These are phyloP conservation scores for Starmerella vaccinii DNA, from an alignment of 805 yeast species.

Conservation along the genomic window DNA sequence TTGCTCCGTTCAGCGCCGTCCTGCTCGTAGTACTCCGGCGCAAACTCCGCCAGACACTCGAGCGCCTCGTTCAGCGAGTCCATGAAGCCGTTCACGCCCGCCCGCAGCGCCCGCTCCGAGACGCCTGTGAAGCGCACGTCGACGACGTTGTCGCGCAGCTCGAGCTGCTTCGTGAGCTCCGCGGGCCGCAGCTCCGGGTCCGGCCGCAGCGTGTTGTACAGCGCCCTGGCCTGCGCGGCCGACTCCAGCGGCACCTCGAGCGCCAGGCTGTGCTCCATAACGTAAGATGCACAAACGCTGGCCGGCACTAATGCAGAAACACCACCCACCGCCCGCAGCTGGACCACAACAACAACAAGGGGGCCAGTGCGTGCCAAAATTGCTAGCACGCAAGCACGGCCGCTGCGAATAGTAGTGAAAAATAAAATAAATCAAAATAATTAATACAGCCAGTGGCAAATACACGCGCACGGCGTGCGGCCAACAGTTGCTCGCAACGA, in stretches of 20 bases:
- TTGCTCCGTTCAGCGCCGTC: not conserved
- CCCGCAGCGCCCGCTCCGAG: conserved; percentile 65
- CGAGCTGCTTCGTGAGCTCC: conserved; percentile 47
- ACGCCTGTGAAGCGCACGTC: conserved; percentile 21
- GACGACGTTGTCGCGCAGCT: conserved; percentile 29
- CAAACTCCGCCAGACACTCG: conserved; percentile 34
- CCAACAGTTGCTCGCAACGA: no score
- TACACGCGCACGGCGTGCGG: no score
- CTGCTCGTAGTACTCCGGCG: conserved; percentile 5
- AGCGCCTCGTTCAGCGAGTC: conserved; percentile 67
- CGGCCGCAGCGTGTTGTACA: conserved; percentile 50
- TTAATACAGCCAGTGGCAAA: no score
- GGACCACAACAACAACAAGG: no score
- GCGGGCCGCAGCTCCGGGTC: conserved; percentile 72
- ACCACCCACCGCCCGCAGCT: not conserved
- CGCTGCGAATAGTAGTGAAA: no score
- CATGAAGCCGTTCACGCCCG: conserved; percentile 70
- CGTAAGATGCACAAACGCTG: not conserved
- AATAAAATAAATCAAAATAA: no score
- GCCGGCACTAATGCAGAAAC: not conserved
- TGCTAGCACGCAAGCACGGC: no score
- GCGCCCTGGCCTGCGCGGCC: conserved; percentile 51
- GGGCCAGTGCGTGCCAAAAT: no score
- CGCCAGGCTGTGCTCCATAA: conserved; percentile 18
- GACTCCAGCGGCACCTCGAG: conserved; percentile 56